These are phyloP conservation scores for Phialophora chinensis DNA, from an alignment of 2,329 filamentous ascomycete species.

Conservation along the genomic window DNA sequence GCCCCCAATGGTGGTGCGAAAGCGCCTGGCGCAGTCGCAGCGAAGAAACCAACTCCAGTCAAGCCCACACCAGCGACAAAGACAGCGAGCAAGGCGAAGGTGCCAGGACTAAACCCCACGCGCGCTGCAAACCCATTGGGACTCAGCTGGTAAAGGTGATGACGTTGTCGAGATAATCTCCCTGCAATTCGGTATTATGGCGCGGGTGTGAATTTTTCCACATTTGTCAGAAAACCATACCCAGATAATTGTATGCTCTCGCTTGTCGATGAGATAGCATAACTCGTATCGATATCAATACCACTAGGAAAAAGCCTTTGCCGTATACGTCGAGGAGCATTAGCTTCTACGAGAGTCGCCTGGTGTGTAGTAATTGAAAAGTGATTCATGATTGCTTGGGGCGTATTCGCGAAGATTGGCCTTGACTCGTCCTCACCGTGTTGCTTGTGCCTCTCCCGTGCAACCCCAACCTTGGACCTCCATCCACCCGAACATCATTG, in stretches of 20 bases:
- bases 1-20: conserved; percentile 2
- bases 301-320: not conserved
- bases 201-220: conserved; percentile 3
- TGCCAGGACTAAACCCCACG: not conserved
- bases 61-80: conserved; percentile 7
- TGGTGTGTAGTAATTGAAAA: not conserved
- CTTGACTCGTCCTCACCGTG: not conserved
- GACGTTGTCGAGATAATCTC: not conserved
- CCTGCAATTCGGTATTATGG: not conserved
- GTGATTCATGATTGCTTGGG: conserved; percentile 12
- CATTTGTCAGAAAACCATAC: conserved; percentile 7
- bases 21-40: not conserved
- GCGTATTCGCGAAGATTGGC: conserved; percentile 6
- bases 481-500: conserved; percentile 16
- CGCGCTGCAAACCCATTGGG: conserved; percentile 36
- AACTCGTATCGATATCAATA: not conserved
- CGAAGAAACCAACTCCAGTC: conserved; percentile 26
- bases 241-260: not conserved
- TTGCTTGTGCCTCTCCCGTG: not conserved
- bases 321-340: not conserved
- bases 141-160: conserved; percentile 22
- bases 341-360: not conserved
- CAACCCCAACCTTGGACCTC: not conserved
- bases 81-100: conserved; percentile 1
- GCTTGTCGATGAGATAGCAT: not conserved